Conservation (phyloP, 306 rosid species). For the Arachis hypogaea region DNA sequence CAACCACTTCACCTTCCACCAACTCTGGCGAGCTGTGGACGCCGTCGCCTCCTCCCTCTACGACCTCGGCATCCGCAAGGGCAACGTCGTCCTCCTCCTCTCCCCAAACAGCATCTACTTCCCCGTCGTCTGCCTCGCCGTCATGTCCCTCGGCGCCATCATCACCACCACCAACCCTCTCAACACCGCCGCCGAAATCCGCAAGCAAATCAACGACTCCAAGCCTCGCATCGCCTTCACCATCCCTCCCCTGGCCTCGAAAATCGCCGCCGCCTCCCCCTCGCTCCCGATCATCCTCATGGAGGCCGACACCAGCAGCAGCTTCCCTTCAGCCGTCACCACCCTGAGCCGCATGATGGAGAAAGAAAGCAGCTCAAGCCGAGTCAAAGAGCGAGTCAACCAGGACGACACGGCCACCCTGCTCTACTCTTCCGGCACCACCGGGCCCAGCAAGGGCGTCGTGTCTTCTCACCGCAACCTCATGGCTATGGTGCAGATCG, state of each 20-base stretch:
- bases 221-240: constrained; percentile 82
- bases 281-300: constrained; percentile 63
- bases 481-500: constrained; percentile 66
- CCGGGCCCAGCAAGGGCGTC: constrained; percentile 92
- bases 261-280: constrained; percentile 49
- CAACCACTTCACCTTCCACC: constrained; percentile 55
- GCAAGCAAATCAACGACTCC: constrained; percentile 79
- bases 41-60: constrained; percentile 63
- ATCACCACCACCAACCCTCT: constrained; percentile 93
- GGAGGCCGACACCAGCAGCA: constrained; percentile 10
- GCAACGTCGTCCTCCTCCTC: constrained; percentile 75
- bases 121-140: constrained; percentile 80
- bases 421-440: constrained; percentile 88
- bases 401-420: constrained; percentile 88
- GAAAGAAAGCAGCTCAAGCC: constrained; percentile 29
- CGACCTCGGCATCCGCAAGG: constrained; percentile 68
- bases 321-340: background rate
- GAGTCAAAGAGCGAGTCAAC: constrained; percentile 50
- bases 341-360: constrained; percentile 61
- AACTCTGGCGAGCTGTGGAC: constrained; percentile 71
- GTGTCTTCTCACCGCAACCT: constrained; percentile 77
- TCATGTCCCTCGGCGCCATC: constrained; percentile 88
- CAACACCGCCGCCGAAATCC: constrained; percentile 76
- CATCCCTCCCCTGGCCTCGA: constrained; percentile 51
- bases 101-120: constrained; percentile 84